Evolutionary conservation across 495 filamentous ascomycete genomes (phyloP).

Genomic region (Penicillium egyptiacum): DNA sequence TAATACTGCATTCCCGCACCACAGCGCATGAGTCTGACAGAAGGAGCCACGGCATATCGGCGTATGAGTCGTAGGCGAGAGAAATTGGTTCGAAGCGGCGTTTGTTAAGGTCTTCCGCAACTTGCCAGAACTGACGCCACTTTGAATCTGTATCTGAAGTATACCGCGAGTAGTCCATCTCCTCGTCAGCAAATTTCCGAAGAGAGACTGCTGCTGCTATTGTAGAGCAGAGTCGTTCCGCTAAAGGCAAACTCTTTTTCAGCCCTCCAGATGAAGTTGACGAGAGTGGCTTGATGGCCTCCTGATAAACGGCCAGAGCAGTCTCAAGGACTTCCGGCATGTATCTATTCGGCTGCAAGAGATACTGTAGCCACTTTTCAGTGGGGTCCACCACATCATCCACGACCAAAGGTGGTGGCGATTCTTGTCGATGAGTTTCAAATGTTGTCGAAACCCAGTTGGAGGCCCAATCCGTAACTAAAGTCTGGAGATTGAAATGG

Average conservation of each 20-base stretch:
- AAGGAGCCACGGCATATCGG: constrained; percentile 76
- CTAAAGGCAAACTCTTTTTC: constrained; percentile 52
- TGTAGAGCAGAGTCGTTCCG: constrained; percentile 68
- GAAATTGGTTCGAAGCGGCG: constrained; percentile 76
- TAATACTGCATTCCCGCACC: constrained; percentile 72
- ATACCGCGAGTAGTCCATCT: constrained; percentile 72
- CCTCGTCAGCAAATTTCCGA: constrained; percentile 56
- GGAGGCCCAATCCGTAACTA: constrained; percentile 59
- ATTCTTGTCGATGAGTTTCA: constrained; percentile 57
- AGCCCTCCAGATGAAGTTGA: constrained; percentile 30
- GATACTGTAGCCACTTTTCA: constrained; percentile 55
- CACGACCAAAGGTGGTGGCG: constrained; percentile 52
- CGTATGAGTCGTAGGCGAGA: constrained; percentile 67
- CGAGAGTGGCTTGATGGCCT: constrained; percentile 48
- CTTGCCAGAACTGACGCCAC: constrained; percentile 86
- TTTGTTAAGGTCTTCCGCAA: constrained; percentile 82
- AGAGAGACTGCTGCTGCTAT: constrained; percentile 64
- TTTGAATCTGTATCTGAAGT: constrained; percentile 70
- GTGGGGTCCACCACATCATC: constrained; percentile 61
- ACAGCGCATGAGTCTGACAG: constrained; percentile 75
- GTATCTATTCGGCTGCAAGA: constrained; percentile 80
- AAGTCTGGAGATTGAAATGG: constrained; percentile 52
- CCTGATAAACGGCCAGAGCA: constrained; percentile 71
- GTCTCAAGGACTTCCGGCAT: constrained; percentile 76
- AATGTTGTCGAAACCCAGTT: constrained; percentile 72